Evolutionary conservation across 371 early-diverging fungal species (phyloP).

Genomic region (Lichtheimia ramosa): DNA sequence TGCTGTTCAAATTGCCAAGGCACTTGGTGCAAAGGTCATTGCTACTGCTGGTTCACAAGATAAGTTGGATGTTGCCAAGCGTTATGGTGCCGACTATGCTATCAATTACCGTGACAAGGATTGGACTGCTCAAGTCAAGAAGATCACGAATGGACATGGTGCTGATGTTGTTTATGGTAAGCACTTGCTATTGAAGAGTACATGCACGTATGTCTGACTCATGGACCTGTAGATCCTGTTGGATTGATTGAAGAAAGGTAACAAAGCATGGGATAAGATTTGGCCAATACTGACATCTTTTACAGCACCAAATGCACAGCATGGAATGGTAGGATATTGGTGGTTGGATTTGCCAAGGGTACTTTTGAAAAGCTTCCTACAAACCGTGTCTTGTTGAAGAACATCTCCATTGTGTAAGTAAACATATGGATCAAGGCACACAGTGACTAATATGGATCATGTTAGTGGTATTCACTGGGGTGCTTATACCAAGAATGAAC

Average conservation of each 20-base stretch:
- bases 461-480: constrained; percentile 70
- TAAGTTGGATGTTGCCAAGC: constrained; percentile 70
- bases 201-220: background rate
- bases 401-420: constrained; percentile 60
- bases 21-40: constrained; percentile 83
- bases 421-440: background rate
- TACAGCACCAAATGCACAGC: constrained; percentile 71
- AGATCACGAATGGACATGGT: constrained; percentile 70
- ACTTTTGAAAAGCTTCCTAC: constrained; percentile 79
- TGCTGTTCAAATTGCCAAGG: constrained; percentile 70
- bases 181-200: background rate
- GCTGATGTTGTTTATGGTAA: constrained; percentile 75
- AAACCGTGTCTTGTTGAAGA: constrained; percentile 84
- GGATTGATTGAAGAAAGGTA: constrained; percentile 61
- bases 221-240: background rate
- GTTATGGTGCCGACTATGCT: constrained; percentile 75
- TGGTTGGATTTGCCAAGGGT: constrained; percentile 88
- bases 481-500: constrained; percentile 68
- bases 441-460: background rate
- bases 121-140: constrained; percentile 75
- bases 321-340: constrained; percentile 83
- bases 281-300: background rate
- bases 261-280: background rate
- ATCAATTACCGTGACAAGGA: constrained; percentile 80
- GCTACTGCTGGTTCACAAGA: constrained; percentile 79